Conservation (phyloP, 768 basidiomycete species). For the Daedaleopsis sinensis region DNA sequence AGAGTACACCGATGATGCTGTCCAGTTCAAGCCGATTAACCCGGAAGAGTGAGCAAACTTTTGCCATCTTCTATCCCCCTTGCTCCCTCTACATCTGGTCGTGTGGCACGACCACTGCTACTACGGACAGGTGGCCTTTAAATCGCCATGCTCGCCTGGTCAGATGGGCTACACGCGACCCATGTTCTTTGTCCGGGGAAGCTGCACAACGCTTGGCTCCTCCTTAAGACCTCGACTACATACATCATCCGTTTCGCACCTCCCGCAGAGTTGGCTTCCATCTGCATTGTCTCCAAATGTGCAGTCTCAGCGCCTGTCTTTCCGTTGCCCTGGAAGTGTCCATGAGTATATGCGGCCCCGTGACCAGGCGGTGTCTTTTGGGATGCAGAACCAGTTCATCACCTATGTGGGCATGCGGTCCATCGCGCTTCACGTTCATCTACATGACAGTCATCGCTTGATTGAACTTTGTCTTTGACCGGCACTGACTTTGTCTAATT, state of each 20-base stretch:
- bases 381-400: not conserved
- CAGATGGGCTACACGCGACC: not conserved
- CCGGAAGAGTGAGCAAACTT: slow-evolving; percentile 82
- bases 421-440: not conserved
- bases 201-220: no score
- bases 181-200: no score
- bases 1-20: slow-evolving; percentile 87
- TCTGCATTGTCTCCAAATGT: not conserved
- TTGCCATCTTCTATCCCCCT: not conserved
- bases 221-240: no score
- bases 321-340: not conserved
- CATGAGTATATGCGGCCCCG: not conserved
- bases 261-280: no score
- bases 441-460: not conserved
- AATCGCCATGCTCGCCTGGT: not conserved
- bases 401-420: not conserved
- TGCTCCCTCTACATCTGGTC: slow-evolving; percentile 20
- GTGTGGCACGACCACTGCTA: not conserved
- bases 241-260: no score
- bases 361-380: not conserved
- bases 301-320: not conserved
- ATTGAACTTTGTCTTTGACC: not conserved
- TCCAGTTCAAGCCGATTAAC: slow-evolving; percentile 94
- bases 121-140: not conserved
- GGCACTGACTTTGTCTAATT: slow-evolving; percentile 5